Percentiles rank a stretch among this genome's conserved stretches.
phyloP scores from a whole-genome alignment of 495 filamentous ascomycete species.

The Thermothielavioides terrestris region DNA sequence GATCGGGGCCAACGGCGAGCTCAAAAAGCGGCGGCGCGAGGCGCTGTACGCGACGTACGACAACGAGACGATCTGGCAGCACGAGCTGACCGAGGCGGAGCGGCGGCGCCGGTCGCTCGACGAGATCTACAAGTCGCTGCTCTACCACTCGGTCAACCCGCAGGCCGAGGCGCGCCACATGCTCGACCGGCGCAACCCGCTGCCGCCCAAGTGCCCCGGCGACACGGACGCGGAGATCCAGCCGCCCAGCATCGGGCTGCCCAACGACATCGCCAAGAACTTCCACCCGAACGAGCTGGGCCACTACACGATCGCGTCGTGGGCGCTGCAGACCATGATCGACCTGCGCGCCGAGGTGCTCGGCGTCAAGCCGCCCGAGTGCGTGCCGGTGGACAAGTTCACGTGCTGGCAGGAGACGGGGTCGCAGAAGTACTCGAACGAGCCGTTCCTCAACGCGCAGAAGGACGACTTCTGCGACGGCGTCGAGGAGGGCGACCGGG shows the following conservation, averaged over 20 bases:
- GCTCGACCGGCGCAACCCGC: conserved; percentile 4
- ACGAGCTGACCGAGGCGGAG: not conserved
- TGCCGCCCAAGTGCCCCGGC: conserved; percentile 10
- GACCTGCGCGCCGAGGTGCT: conserved; percentile 11
- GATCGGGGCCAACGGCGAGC: not conserved
- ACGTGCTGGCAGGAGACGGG: conserved; percentile 10
- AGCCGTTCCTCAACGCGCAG: conserved; percentile 1
- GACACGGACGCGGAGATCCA: not conserved
- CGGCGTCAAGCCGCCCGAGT: not conserved
- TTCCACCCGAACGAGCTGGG: conserved; percentile 27
- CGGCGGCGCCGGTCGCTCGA: not conserved
- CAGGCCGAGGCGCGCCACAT: not conserved
- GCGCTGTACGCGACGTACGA: not conserved
- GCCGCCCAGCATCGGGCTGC: conserved; percentile 6
- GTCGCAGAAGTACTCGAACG: not conserved
- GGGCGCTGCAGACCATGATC: not conserved
- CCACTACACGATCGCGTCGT: conserved; percentile 19
- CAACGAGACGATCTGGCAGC: not conserved
- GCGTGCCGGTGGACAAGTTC: conserved; percentile 10
- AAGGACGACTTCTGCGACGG: conserved; percentile 13
- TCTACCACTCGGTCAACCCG: conserved; percentile 9
- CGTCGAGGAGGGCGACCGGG: not conserved
- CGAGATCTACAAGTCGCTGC: conserved; percentile 7
- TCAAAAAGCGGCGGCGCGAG: not conserved
- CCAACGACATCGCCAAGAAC: conserved; percentile 17